phyloP scores from a whole-genome alignment of 768 basidiomycete genomes.

The Kwoniella mangroviensis region DNA sequence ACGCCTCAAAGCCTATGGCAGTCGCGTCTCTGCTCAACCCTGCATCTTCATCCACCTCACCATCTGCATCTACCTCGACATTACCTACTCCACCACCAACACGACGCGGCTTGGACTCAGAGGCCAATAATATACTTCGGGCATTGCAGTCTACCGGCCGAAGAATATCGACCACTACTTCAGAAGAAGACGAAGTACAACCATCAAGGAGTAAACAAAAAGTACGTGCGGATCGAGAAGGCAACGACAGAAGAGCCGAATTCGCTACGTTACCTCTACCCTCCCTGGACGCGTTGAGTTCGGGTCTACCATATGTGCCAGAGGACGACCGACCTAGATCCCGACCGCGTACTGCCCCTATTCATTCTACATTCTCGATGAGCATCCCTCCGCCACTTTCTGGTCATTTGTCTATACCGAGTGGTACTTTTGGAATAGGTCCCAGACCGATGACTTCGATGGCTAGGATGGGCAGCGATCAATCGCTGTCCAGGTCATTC shows the following conservation, averaged over 20 bases:
- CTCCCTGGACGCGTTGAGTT: constrained; percentile 42
- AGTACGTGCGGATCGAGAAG: constrained; percentile 5
- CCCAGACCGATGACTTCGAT: constrained; percentile 26
- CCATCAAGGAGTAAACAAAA: constrained; percentile 37
- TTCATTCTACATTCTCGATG: constrained; percentile 36
- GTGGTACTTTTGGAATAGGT: not conserved
- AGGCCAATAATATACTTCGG: constrained; percentile 24
- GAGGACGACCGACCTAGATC: constrained; percentile 25
- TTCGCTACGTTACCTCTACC: constrained; percentile 38
- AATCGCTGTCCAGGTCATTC: not conserved
- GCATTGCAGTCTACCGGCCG: constrained; percentile 42
- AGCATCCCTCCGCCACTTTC: constrained; percentile 25
- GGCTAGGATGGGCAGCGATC: constrained; percentile 11
- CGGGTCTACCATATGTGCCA: constrained; percentile 44
- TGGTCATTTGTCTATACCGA: constrained; percentile 19
- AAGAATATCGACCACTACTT: constrained; percentile 48
- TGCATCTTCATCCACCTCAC: not conserved
- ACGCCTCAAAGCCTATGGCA: constrained; percentile 16
- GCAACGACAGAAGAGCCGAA: constrained; percentile 14
- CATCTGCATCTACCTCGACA: constrained; percentile 9
- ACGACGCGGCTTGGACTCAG: constrained; percentile 4
- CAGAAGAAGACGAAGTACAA: constrained; percentile 51
- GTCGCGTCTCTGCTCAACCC: constrained; percentile 22
- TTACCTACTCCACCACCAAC: constrained; percentile 27
- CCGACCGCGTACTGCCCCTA: constrained; percentile 45